phyloP scores from a whole-genome alignment of 2,329 filamentous ascomycete species.

The Magnaporthiopsis rhizophila region DNA sequence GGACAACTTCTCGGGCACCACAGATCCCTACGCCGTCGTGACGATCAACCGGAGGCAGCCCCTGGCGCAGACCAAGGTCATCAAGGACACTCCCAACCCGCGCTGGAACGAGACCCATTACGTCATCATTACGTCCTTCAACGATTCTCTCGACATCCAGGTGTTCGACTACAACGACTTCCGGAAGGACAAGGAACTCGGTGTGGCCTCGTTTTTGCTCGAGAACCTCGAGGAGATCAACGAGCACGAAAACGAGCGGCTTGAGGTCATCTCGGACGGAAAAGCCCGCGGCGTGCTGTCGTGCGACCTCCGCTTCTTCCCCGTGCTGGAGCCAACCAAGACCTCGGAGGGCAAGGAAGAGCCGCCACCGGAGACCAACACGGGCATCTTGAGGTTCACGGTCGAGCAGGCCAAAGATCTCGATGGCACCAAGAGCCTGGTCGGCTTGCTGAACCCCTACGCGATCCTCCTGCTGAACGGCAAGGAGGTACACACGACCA shows the following conservation, averaged over 20 bases:
- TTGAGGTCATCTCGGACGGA: constrained; percentile 79
- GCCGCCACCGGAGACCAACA: constrained; percentile 80
- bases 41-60: constrained; percentile 77
- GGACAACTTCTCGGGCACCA: constrained; percentile 85
- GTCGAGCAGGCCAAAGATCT: constrained; percentile 96
- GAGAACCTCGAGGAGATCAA: constrained; percentile 71
- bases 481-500: constrained; percentile 81
- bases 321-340: constrained; percentile 67
- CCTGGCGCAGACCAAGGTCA: constrained; percentile 80
- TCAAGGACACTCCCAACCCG: constrained; percentile 78
- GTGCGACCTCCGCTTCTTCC: constrained; percentile 89
- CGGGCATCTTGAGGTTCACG: constrained; percentile 87
- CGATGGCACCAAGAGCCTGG: constrained; percentile 83
- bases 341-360: constrained; percentile 69
- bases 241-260: constrained; percentile 73
- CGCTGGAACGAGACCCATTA: constrained; percentile 97
- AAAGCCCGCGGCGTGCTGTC: constrained; percentile 74
- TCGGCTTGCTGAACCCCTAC: constrained; percentile 88
- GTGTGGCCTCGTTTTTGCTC: constrained; percentile 74
- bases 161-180: constrained; percentile 92
- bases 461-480: constrained; percentile 82
- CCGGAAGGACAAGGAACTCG: constrained; percentile 93
- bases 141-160: constrained; percentile 76
- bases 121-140: constrained; percentile 85
- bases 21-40: constrained; percentile 82